A percentile compares a stretch with the other conserved stretches of the same genome.
phyloP scores from a whole-genome alignment of 139 green algal species.

The Cymbomonas tetramitiformis region DNA sequence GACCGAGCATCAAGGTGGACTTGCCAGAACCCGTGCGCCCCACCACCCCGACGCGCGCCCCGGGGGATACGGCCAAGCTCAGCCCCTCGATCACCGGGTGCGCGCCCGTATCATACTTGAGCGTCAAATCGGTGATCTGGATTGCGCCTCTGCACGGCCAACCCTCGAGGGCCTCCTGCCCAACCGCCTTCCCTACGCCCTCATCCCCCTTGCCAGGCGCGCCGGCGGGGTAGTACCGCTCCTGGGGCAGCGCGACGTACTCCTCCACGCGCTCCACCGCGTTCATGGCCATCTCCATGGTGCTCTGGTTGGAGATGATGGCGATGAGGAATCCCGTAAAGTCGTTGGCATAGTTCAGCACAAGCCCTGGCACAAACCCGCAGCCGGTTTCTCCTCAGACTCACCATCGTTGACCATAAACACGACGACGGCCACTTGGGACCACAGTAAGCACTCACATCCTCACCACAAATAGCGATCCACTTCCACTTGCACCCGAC shows the following conservation, averaged over 20 bases:
- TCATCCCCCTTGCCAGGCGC: neutral
- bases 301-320: slow-evolving; percentile 61
- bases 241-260: slow-evolving; percentile 22
- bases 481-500: too few relatives aligned
- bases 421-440: slow-evolving; percentile 75
- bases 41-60: slow-evolving; percentile 52
- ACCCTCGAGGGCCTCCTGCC: neutral
- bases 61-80: slow-evolving; percentile 28
- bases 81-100: slow-evolving; percentile 53
- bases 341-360: slow-evolving; percentile 68
- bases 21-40: slow-evolving; percentile 58
- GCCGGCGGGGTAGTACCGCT: neutral
- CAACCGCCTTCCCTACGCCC: neutral
- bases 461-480: slow-evolving; percentile 55
- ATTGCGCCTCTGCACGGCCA: slow-evolving; percentile 56
- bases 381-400: neutral
- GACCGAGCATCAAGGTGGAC: slow-evolving; percentile 44
- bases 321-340: slow-evolving; percentile 70
- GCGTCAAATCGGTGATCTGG: slow-evolving; percentile 37
- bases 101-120: slow-evolving; percentile 66
- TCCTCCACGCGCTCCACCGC: slow-evolving; percentile 32
- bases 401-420: slow-evolving; percentile 56
- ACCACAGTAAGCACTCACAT: slow-evolving; percentile 64
- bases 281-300: slow-evolving; percentile 67
- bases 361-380: slow-evolving; percentile 70